Conservation (phyloP, 2,329 filamentous ascomycete species). For the Verticillium albo-atrum region DNA sequence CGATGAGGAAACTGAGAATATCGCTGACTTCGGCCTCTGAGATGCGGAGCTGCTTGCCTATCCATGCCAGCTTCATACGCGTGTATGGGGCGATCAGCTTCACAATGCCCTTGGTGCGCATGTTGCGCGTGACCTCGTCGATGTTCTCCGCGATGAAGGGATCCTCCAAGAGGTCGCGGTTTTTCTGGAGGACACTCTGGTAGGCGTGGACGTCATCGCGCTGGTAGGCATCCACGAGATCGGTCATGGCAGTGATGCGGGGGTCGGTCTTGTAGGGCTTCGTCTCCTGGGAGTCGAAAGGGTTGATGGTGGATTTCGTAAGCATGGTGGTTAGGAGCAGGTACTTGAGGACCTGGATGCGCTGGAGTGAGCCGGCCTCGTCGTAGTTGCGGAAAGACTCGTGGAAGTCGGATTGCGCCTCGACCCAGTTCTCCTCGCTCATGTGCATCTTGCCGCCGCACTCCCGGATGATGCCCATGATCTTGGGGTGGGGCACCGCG, state of each 20-base stretch:
- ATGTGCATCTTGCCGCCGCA: constrained; percentile 99
- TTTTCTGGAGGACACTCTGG: constrained; percentile 79
- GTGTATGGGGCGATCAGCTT: constrained; percentile 95
- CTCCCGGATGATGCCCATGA: constrained; percentile 98
- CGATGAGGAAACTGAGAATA: constrained; percentile 90
- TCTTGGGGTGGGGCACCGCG: constrained; percentile 96
- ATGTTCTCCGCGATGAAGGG: constrained; percentile 98
- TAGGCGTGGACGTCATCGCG: constrained; percentile 91
- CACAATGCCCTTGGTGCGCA: constrained; percentile 92
- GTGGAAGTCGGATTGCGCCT: constrained; percentile 95
- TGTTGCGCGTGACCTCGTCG: constrained; percentile 95
- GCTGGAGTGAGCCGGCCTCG: constrained; percentile 90
- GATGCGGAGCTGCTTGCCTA: constrained; percentile 84
- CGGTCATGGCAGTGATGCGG: constrained; percentile 93
- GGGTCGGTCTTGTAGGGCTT: constrained; percentile 97
- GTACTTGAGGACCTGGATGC: constrained; percentile 97
- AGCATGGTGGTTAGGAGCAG: constrained; percentile 95
- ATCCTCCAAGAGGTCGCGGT: constrained; percentile 85
- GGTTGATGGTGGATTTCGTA: constrained; percentile 97
- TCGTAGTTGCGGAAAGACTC: constrained; percentile 99
- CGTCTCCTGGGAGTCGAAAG: constrained; percentile 97
- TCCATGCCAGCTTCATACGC: constrained; percentile 81
- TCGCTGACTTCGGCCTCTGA: constrained; percentile 84
- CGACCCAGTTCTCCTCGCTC: constrained; percentile 99
- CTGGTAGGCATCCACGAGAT: constrained; percentile 94